A percentile compares a stretch with the other conserved stretches of the same genome.
Evolutionary conservation across 768 basidiomycete species (phyloP).

Genomic region (Auriscalpium orientale): DNA sequence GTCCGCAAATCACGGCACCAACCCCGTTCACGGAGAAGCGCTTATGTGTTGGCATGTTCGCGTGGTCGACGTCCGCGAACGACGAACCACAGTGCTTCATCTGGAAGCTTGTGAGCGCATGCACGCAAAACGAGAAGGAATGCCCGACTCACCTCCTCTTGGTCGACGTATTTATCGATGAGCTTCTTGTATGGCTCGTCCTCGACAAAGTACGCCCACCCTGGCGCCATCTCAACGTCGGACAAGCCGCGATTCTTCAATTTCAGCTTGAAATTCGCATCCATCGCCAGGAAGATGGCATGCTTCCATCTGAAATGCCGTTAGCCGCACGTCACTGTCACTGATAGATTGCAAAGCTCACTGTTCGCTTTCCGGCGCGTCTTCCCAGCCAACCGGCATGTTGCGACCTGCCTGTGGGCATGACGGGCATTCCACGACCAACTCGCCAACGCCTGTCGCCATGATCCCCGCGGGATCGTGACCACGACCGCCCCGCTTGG

Average conservation of each 20-base stretch:
- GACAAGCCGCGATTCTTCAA: background rate
- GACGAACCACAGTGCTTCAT: background rate
- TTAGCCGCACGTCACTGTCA: background rate
- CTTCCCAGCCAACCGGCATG: background rate
- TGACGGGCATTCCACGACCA: constrained; percentile 2
- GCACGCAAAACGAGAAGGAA: constrained; percentile 1
- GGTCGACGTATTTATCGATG: background rate
- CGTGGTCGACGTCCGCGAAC: constrained; percentile 1
- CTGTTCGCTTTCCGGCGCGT: background rate
- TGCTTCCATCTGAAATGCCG: background rate
- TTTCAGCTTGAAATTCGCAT: constrained; percentile 6
- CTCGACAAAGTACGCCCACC: constrained; percentile 2
- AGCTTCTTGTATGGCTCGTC: background rate
- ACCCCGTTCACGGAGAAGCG: constrained; percentile 7
- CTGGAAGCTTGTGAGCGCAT: background rate
- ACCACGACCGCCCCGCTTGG: constrained; percentile 17
- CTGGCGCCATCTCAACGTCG: background rate
- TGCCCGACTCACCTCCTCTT: constrained; percentile 16
- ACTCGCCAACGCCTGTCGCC: background rate
- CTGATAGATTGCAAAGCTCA: constrained; percentile 1
- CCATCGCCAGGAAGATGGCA: constrained; percentile 6
- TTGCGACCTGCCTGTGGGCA: constrained; percentile 5
- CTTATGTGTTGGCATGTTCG: constrained; percentile 1
- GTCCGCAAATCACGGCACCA: constrained; percentile 6
- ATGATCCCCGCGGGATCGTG: constrained; percentile 13